Conservation (phyloP, 345 rosid genomes). For the Citrus glauca region DNA sequence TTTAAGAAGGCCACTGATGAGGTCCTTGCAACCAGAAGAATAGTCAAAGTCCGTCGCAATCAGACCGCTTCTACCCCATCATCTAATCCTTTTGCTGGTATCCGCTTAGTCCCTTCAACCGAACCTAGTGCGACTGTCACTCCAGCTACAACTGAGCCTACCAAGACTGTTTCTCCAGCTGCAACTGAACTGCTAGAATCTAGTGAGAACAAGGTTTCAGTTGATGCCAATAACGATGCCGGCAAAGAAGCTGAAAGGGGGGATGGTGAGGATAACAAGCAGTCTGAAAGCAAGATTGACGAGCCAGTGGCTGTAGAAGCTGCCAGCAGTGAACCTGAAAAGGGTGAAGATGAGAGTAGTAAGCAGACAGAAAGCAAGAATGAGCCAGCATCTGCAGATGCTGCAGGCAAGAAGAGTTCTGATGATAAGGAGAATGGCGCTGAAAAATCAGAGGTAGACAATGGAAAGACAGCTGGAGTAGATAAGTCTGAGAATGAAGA, state of each 20-base stretch:
- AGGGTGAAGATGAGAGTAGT: slow-evolving; percentile 17
- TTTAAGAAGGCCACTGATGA: slow-evolving; percentile 92
- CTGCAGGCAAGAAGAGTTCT: slow-evolving; percentile 22
- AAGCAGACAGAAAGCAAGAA: slow-evolving; percentile 23
- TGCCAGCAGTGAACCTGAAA: slow-evolving; percentile 15
- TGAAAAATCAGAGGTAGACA: slow-evolving; percentile 30
- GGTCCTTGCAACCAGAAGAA: slow-evolving; percentile 77
- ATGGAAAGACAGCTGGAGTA: slow-evolving; percentile 32
- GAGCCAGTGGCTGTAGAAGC: slow-evolving; percentile 21
- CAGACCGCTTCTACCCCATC: slow-evolving; percentile 43
- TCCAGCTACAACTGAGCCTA: slow-evolving; percentile 30
- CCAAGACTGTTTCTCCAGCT: slow-evolving; percentile 20
- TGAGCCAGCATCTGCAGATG: slow-evolving; percentile 19
- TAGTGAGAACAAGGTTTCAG: slow-evolving; percentile 25
- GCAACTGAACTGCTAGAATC: slow-evolving; percentile 29
- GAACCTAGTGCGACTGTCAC: slow-evolving; percentile 27
- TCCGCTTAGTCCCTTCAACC: slow-evolving; percentile 52
- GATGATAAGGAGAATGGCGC: slow-evolving; percentile 21
- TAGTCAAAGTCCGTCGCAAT: slow-evolving; percentile 68
- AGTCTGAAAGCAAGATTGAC: slow-evolving; percentile 22
- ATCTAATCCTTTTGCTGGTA: slow-evolving; percentile 84
- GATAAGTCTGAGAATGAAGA: slow-evolving; percentile 28
- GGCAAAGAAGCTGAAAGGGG: slow-evolving; percentile 16
- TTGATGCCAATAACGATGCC: slow-evolving; percentile 16
- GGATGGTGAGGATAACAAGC: slow-evolving; percentile 20